Conservation (phyloP, 2,329 filamentous ascomycete species). For the Parasarocladium wereldwijsianum region DNA sequence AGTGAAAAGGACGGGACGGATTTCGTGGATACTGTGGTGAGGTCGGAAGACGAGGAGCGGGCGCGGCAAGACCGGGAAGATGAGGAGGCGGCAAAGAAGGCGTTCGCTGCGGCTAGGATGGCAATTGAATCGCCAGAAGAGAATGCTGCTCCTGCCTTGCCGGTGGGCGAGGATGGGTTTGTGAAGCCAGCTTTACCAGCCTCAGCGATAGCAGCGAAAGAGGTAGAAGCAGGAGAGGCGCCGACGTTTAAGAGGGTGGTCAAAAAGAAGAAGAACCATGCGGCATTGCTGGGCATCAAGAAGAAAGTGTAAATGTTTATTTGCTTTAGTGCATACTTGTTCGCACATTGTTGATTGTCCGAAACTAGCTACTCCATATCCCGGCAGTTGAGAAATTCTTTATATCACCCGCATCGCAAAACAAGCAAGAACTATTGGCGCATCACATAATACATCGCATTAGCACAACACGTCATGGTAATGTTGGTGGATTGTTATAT, state of each 20-base stretch:
- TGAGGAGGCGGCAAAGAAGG: conserved; percentile 62
- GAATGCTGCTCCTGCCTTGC: background rate
- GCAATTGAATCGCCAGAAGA: background rate
- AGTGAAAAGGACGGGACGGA: conserved; percentile 54
- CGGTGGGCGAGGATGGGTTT: conserved; percentile 1
- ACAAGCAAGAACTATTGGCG: too few species aligned
- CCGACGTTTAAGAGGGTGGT: conserved; percentile 60
- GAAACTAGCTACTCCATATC: too few species aligned
- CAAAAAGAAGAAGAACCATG: conserved; percentile 78
- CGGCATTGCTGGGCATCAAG: conserved; percentile 69
- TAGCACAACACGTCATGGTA: too few species aligned
- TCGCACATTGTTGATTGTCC: too few species aligned
- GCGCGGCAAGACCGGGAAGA: conserved; percentile 65
- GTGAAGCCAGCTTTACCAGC: conserved; percentile 4
- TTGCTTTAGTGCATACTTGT: too few species aligned
- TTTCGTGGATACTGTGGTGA: conserved; percentile 37
- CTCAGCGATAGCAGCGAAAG: conserved; percentile 10
- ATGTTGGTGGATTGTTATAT: too few species aligned
- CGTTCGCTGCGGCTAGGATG: conserved; percentile 53
- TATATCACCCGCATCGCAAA: too few species aligned
- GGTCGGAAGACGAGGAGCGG: conserved; percentile 42
- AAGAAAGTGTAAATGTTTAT: too few species aligned
- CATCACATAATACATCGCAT: too few species aligned
- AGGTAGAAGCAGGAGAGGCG: conserved; percentile 22
- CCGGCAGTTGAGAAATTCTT: too few species aligned